Base-by-base conservation (phyloP, 2,329 filamentous ascomycete genomes). In the Trichophyton mentagrophytes region DNA sequence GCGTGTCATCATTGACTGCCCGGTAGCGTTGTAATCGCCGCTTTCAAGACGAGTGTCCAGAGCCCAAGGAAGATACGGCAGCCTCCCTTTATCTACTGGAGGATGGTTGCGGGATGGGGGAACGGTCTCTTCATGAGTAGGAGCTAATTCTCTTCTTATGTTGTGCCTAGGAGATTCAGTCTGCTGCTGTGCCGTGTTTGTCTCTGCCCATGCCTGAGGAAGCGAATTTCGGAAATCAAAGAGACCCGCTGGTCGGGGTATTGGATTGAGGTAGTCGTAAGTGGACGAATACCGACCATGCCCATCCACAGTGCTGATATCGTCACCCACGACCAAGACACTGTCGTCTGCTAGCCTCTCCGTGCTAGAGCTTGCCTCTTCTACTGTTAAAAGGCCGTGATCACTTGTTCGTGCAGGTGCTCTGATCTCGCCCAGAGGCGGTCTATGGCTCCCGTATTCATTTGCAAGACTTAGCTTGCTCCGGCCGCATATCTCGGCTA, bases 401-500 rank as follows among this genome's bases (percentile, higher is more conserved):
- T 64, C 57, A 20, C 40, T 42, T 8, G 58, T 59, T 20, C 70
- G 65, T 5, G 68, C 60, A 8, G 71, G 68, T 38, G 72, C 73
- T 47, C 72, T 71, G 64, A 85, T 83, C 68, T 84, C 82, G 44
- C 82, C 82, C 60, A 83, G 73, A 0, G 83, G 83, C 22, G 83
- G 82, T 40, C 84, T 77, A 69, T 85, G 83, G 49, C 82, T 81
- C 38, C 78, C 79, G 68, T 85, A 83, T 67, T 85, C 82, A 66
- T 85, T 82, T 8, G 83, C 82, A 62, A 85, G 71, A 65, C 82
- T 84, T 67, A 84, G 73, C 65, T 79, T 79, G 69, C 81, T 85
- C 62, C 81, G 76, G 2, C 83, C 82, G 65, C 81, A 83, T 62
- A 85, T 84, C 66, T 84, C 81, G 25, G 82, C 82, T 65, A 85